Base-by-base conservation (phyloP, 441 rosid species). In the Biscutella auriculata region DNA sequence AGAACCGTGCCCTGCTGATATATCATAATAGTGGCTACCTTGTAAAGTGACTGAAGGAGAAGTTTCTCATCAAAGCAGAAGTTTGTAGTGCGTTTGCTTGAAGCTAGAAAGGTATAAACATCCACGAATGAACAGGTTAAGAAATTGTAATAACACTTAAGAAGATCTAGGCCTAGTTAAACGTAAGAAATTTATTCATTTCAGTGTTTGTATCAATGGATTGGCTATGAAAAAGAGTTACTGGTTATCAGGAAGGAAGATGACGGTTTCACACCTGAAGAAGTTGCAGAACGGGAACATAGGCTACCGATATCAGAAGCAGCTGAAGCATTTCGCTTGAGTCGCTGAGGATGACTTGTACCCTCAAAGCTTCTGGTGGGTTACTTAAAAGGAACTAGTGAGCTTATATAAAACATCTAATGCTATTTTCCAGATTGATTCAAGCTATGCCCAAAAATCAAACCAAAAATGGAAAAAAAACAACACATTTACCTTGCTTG, bases 61-160 rank as follows among this genome's bases (percentile, higher is more conserved):
- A 77, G 71, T 73, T 71, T 89, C 73, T 87, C 95, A 61, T 85
- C 87, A 30, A 93, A 93, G 55, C 97, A 87, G 82, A 88, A 87
- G 76, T 79, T 79, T 74, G 75, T 53, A 33, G 67, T 44, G 50
- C 81, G 84, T 74, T 77, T 88, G 53, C 68, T 60, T 46, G 75
- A 60, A 61, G 68, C 97, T 88, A 57, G 23, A 70, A 54, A 25
- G 15, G 35, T 68, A 13, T 30, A 47, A 69, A 26, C 45, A 60
- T 16, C 6, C 41, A 57, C 26, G 49, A 29, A 56, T 49, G 39
- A 59, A 6, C 23, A 9, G 25, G 13, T 4, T 4, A 26, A 9
- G 41, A 12, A 44, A 16, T 13, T 30, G 9, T 6, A 27, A 1
- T 4, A 23, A 29, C 45, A 34, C 9, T 39, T 29, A 1, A 27